Conservation (phyloP, 2,329 filamentous ascomycete species). For the Fusarium udum region DNA sequence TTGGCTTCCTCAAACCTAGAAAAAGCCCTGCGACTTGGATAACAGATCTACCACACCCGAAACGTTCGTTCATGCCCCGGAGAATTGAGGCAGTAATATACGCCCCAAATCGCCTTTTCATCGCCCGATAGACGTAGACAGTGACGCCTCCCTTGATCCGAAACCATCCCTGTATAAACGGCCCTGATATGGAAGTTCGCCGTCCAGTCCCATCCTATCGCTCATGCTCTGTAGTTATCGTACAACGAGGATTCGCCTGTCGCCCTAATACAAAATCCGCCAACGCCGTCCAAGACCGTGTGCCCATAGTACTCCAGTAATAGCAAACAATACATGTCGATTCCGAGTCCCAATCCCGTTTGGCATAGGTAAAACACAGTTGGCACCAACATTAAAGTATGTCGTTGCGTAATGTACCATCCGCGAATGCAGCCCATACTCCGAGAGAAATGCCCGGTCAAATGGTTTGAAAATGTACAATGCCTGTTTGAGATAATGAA, state of each 20-base stretch:
- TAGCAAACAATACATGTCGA: conserved; percentile 37
- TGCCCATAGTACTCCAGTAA: conserved; percentile 42
- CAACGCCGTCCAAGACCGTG: conserved; percentile 44
- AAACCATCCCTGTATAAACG: conserved; percentile 11
- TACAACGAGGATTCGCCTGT: conserved; percentile 44
- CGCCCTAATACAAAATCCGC: conserved; percentile 41
- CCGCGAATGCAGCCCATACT: conserved; percentile 36
- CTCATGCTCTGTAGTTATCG: conserved; percentile 44
- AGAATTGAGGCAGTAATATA: conserved; percentile 7
- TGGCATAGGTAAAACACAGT: conserved; percentile 26
- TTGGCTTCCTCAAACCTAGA: conserved; percentile 11
- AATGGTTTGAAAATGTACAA: conserved; percentile 44
- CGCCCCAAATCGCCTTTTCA: conserved; percentile 1
- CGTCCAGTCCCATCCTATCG: conserved; percentile 13
- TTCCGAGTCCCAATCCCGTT: conserved; percentile 24
- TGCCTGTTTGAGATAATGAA: conserved; percentile 35
- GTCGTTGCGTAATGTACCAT: conserved; percentile 34
- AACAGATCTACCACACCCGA: conserved; percentile 39
- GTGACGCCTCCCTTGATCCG: conserved; percentile 21
- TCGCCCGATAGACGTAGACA: neutral
- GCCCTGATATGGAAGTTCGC: conserved; percentile 1
- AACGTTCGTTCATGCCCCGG: conserved; percentile 25
- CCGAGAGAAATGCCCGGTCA: conserved; percentile 32
- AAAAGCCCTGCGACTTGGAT: conserved; percentile 40
- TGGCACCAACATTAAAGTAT: conserved; percentile 38